Conservation (phyloP, 306 rosid species). For the Medicago truncatula region DNA sequence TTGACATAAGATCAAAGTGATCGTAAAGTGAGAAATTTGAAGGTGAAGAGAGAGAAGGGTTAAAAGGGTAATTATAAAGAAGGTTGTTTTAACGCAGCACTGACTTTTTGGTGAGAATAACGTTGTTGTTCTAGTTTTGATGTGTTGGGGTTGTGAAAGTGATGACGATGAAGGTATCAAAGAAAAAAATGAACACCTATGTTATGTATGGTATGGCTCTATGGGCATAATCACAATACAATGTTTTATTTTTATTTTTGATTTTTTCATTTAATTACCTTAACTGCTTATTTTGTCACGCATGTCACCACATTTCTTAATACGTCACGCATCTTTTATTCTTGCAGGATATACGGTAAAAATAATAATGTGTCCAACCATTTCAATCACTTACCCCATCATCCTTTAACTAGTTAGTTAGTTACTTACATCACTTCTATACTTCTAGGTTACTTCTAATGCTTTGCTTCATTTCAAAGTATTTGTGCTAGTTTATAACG, state of each 20-base stretch:
- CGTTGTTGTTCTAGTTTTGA: background rate
- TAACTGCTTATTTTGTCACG: slow-evolving; percentile 30
- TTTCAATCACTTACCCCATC: background rate
- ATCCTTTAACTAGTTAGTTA: too few species aligned
- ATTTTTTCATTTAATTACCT: slow-evolving; percentile 5
- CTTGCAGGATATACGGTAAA: background rate
- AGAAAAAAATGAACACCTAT: background rate
- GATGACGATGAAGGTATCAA: slow-evolving; percentile 33
- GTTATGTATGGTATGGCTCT: background rate
- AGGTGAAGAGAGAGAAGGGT: background rate
- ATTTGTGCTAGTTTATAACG: too few species aligned
- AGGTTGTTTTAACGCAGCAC: slow-evolving; percentile 69
- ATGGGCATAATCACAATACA: background rate
- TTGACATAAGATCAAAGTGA: slow-evolving; percentile 50
- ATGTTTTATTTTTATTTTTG: background rate
- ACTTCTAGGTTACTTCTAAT: too few species aligned
- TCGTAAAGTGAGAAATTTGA: slow-evolving; percentile 36
- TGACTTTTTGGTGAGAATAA: slow-evolving; percentile 62
- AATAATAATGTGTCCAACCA: background rate
- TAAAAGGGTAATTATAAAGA: slow-evolving; percentile 62
- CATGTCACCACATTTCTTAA: slow-evolving; percentile 16
- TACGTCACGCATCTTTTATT: slow-evolving; percentile 16
- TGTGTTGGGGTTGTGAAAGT: slow-evolving; percentile 6
- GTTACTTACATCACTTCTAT: too few species aligned
- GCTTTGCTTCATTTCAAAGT: too few species aligned